Conservation (phyloP, 2,329 filamentous ascomycete genomes). For the Nannizzia gypsea region DNA sequence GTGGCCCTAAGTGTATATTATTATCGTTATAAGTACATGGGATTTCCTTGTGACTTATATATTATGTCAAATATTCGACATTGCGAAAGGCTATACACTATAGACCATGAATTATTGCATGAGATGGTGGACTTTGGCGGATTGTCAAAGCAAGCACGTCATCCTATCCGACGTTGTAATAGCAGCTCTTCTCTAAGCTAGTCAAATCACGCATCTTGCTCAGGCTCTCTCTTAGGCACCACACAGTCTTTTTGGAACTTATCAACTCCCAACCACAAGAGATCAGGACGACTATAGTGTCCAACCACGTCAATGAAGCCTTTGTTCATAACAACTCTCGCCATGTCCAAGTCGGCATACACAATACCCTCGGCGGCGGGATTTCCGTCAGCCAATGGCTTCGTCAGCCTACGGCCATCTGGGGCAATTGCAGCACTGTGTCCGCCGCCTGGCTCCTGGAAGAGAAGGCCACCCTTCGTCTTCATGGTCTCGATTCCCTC, state of each 20-base stretch:
- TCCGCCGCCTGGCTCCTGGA: conserved; percentile 34
- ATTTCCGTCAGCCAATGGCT: conserved; percentile 20
- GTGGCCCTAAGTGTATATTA: too few relatives aligned
- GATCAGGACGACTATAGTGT: conserved; percentile 42
- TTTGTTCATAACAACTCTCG: conserved; percentile 30
- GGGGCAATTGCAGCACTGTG: conserved; percentile 40
- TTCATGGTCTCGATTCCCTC: conserved; percentile 35
- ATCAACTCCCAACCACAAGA: conserved; percentile 37
- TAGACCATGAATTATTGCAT: too few relatives aligned
- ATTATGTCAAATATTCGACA: too few relatives aligned
- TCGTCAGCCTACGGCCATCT: conserved; percentile 38
- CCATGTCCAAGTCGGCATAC: conserved; percentile 39
- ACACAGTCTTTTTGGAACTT: not conserved
- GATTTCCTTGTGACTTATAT: too few relatives aligned
- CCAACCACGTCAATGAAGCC: conserved; percentile 38
- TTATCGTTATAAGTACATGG: too few relatives aligned
- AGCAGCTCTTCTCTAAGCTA: too few relatives aligned
- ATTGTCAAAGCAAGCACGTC: too few relatives aligned
- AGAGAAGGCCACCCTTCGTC: conserved; percentile 32
- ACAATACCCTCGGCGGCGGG: conserved; percentile 36
- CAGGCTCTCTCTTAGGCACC: not conserved
- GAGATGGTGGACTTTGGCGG: too few relatives aligned
- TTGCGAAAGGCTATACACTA: too few relatives aligned
- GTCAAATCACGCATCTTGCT: not conserved
- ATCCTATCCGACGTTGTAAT: too few relatives aligned